Evolutionary conservation across 2,329 filamentous ascomycete species (phyloP).

Genomic region (Xylaria sp.): DNA sequence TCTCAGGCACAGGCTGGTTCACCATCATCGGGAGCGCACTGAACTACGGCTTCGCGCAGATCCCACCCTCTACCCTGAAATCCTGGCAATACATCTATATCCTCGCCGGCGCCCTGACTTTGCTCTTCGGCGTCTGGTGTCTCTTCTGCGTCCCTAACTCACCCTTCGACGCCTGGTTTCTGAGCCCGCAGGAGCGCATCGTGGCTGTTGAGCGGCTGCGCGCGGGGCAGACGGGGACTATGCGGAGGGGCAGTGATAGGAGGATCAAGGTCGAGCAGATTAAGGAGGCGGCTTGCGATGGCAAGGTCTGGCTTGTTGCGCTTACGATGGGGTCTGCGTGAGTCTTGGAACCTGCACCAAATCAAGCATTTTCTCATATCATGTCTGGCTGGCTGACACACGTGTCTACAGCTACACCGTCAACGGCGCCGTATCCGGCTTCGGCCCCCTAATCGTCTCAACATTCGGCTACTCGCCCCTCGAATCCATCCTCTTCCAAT

Average conservation of each 20-base stretch:
- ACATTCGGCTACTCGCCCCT: constrained; percentile 75
- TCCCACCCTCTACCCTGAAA: constrained; percentile 60
- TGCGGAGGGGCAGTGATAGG: constrained; percentile 61
- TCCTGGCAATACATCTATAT: constrained; percentile 80
- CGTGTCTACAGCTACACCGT: constrained; percentile 62
- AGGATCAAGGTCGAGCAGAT: constrained; percentile 70
- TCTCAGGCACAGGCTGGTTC: constrained; percentile 67
- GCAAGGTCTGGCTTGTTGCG: constrained; percentile 72
- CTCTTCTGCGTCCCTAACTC: constrained; percentile 75
- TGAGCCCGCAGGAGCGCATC: constrained; percentile 70
- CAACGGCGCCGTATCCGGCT: constrained; percentile 77
- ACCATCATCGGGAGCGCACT: constrained; percentile 72
- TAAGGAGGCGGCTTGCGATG: constrained; percentile 66
- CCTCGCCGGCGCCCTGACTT: constrained; percentile 70
- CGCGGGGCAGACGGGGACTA: constrained; percentile 67
- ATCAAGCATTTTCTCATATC: background rate
- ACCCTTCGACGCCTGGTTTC: constrained; percentile 75
- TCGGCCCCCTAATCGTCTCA: constrained; percentile 76
- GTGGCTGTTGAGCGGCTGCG: constrained; percentile 73
- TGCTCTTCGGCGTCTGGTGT: constrained; percentile 72
- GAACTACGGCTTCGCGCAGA: constrained; percentile 76
- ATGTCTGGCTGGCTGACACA: background rate
- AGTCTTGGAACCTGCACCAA: constrained; percentile 3
- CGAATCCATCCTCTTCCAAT: constrained; percentile 77
- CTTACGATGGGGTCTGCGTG: constrained; percentile 76